These are phyloP conservation scores for Leucogyrophana mollusca DNA, from an alignment of 768 basidiomycete species.

Conservation along the genomic window DNA sequence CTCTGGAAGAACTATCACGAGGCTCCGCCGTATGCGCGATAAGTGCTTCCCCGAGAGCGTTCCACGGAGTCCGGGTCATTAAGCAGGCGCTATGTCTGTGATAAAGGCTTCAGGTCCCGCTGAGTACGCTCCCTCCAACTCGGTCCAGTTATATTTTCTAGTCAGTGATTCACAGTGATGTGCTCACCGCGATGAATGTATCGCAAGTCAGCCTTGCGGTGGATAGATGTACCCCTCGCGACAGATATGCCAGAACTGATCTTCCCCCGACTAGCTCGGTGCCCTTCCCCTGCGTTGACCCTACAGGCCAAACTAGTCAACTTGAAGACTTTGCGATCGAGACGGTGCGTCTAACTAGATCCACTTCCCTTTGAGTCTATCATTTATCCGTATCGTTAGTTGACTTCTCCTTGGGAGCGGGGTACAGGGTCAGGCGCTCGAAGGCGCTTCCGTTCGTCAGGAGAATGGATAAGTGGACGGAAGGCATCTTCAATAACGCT, in stretches of 20 bases:
- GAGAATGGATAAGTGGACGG: conserved; percentile 31
- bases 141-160: too few relatives aligned
- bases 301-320: too few relatives aligned
- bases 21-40: too few relatives aligned
- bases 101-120: too few relatives aligned
- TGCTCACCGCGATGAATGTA: conserved; percentile 17
- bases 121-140: too few relatives aligned
- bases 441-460: conserved; percentile 30
- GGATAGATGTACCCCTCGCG: conserved; percentile 33
- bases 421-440: conserved; percentile 14
- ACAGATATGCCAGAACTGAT: conserved; percentile 32
- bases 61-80: too few relatives aligned
- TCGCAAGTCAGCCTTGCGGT: conserved; percentile 27
- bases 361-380: too few relatives aligned
- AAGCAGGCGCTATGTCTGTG: too few relatives aligned
- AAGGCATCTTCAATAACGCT: conserved; percentile 28
- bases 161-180: too few relatives aligned
- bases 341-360: conserved; percentile 11
- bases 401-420: conserved; percentile 14
- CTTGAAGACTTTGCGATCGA: conserved; percentile 25
- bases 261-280: conserved; percentile 25
- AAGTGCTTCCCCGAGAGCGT: too few relatives aligned
- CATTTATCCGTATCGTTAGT: not conserved
- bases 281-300: conserved; percentile 24
- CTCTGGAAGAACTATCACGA: too few relatives aligned